Conservation (phyloP, 2,329 filamentous ascomycete species). For the Ustilaginoidea virens region DNA sequence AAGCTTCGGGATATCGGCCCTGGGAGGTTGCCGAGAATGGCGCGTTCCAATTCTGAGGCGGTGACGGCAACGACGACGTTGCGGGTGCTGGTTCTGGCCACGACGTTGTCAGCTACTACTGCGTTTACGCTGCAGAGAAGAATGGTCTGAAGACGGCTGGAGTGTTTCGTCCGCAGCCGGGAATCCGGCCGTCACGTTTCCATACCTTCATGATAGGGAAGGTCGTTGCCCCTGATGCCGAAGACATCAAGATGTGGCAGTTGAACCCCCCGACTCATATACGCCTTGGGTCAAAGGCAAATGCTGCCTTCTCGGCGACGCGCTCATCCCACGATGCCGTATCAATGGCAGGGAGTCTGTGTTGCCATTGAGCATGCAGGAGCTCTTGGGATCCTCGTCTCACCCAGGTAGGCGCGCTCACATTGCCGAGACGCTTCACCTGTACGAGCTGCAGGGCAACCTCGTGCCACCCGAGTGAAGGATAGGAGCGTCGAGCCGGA, state of each 20-base stretch:
- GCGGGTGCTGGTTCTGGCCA: slow-evolving; percentile 48
- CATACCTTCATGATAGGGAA: slow-evolving; percentile 35
- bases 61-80: slow-evolving; percentile 44
- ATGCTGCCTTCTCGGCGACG: slow-evolving; percentile 44
- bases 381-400: slow-evolving; percentile 42
- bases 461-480: slow-evolving; percentile 34
- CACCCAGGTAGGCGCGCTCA: slow-evolving; percentile 20
- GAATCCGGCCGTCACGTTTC: slow-evolving; percentile 40
- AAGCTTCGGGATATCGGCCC: slow-evolving; percentile 34
- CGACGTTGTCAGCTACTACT: slow-evolving; percentile 46
- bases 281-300: slow-evolving; percentile 30
- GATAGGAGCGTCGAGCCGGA: slow-evolving; percentile 33
- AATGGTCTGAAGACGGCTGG: slow-evolving; percentile 44
- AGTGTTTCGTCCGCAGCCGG: slow-evolving; percentile 32
- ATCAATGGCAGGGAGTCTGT: slow-evolving; percentile 51
- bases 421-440: slow-evolving; percentile 24
- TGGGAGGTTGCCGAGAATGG: slow-evolving; percentile 38
- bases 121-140: slow-evolving; percentile 44
- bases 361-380: slow-evolving; percentile 51
- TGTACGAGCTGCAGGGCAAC: slow-evolving; percentile 33
- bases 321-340: slow-evolving; percentile 53
- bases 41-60: slow-evolving; percentile 51
- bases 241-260: slow-evolving; percentile 46
- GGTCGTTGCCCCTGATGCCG: slow-evolving; percentile 37
- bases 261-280: slow-evolving; percentile 32